Conservation (phyloP, 495 filamentous ascomycete species). For the Xylaria palmicola region DNA sequence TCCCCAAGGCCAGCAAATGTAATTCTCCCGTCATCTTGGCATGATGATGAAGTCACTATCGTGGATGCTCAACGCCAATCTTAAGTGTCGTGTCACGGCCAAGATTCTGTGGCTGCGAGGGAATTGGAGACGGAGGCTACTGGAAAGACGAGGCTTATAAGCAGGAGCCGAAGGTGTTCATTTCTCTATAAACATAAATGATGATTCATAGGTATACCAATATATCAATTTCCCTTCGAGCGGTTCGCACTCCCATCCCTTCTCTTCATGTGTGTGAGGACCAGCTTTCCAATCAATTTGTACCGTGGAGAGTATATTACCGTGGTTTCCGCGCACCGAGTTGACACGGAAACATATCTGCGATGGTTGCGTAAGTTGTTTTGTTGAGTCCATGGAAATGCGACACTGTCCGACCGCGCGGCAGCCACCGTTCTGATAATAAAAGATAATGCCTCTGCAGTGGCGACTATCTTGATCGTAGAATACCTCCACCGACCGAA, state of each 20-base stretch:
- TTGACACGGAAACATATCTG: slow-evolving; percentile 9
- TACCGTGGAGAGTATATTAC: background rate
- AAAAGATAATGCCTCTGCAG: slow-evolving; percentile 20
- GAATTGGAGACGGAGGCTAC: background rate
- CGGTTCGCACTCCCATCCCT: background rate
- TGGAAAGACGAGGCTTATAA: background rate
- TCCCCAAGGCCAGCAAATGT: slow-evolving; percentile 20
- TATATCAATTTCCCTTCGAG: background rate
- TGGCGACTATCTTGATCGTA: slow-evolving; percentile 11
- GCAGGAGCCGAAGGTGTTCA: background rate
- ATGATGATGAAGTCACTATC: slow-evolving; percentile 17
- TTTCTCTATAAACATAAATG: background rate
- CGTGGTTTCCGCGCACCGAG: background rate
- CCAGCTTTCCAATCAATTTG: background rate
- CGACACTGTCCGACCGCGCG: slow-evolving; percentile 23
- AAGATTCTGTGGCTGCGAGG: background rate
- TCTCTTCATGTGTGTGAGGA: slow-evolving; percentile 1
- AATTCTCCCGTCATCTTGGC: slow-evolving; percentile 14
- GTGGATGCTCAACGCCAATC: slow-evolving; percentile 14
- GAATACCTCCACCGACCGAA: slow-evolving; percentile 11
- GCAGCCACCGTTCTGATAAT: slow-evolving; percentile 17
- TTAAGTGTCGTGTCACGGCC: background rate
- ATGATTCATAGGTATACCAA: background rate
- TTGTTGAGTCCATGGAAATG: slow-evolving; percentile 10
- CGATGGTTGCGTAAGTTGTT: slow-evolving; percentile 1